Conservation (phyloP, 768 basidiomycete species). For the Rhizopogon vinicolor region DNA sequence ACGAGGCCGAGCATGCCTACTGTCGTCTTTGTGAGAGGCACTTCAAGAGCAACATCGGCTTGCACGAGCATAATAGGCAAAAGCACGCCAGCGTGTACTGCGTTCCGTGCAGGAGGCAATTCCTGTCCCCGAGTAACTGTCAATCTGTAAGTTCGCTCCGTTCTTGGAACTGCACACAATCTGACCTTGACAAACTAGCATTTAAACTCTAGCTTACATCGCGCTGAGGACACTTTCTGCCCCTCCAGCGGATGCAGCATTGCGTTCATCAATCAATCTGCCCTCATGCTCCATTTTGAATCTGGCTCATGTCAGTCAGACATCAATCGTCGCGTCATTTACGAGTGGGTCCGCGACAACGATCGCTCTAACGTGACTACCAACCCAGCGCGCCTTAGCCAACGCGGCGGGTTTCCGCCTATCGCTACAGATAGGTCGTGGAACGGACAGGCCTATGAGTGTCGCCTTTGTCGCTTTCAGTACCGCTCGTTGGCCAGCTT, state of each 20-base stretch:
- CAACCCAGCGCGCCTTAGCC: conserved; percentile 47
- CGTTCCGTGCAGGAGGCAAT: conserved; percentile 36
- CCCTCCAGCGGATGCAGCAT: conserved; percentile 37
- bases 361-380: conserved; percentile 51
- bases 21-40: conserved; percentile 40
- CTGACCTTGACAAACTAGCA: conserved; percentile 31
- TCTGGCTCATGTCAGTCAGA: conserved; percentile 52
- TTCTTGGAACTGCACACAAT: not conserved
- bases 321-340: conserved; percentile 32
- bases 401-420: not conserved
- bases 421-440: conserved; percentile 34
- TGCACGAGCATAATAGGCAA: conserved; percentile 48
- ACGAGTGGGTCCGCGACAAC: conserved; percentile 31
- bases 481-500: conserved; percentile 39
- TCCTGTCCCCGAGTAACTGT: conserved; percentile 25
- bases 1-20: conserved; percentile 32
- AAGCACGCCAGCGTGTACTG: conserved; percentile 42
- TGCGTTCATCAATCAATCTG: conserved; percentile 49
- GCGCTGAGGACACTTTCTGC: conserved; percentile 31
- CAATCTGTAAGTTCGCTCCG: conserved; percentile 6
- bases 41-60: conserved; percentile 33
- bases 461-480: conserved; percentile 50
- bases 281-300: conserved; percentile 62
- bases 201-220: conserved; percentile 49
- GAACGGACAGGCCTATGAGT: conserved; percentile 50